A percentile compares a stretch with the other conserved stretches of the same genome.
Conservation (phyloP, 164 flowering plant genomes). For the Nymphaea colorata region DNA sequence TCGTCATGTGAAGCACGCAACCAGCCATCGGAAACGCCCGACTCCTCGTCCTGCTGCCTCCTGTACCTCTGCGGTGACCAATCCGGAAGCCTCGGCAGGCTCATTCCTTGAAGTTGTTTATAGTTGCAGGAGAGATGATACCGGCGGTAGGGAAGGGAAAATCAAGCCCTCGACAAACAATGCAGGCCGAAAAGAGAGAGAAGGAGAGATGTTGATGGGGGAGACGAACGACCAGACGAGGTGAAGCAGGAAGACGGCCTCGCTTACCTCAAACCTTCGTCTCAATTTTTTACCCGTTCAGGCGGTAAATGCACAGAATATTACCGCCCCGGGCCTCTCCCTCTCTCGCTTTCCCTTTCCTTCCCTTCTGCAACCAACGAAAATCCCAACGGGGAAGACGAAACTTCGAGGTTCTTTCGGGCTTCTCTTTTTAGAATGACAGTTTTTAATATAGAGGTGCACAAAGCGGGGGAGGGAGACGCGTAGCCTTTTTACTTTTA, state of each 20-base stretch:
- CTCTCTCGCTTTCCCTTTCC: too few species aligned
- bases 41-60: constrained; percentile 29
- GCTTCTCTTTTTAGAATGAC: too few species aligned
- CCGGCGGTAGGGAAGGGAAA: constrained; percentile 15
- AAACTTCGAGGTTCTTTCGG: too few species aligned
- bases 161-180: neutral
- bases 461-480: too few species aligned
- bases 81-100: constrained; percentile 13
- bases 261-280: neutral
- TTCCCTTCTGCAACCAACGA: too few species aligned
- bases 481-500: too few species aligned
- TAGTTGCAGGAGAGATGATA: constrained; percentile 74
- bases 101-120: neutral
- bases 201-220: neutral
- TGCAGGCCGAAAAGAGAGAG: neutral
- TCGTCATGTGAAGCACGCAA: neutral
- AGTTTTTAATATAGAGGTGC: too few species aligned
- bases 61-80: constrained; percentile 9
- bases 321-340: too few species aligned
- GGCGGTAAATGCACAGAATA: too few species aligned
- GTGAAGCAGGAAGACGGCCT: neutral
- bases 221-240: neutral
- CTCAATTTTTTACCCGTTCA: neutral
- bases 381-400: too few species aligned
- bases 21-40: neutral